These are phyloP conservation scores for Cryptosporidium tyzzeri DNA, from an alignment of 169 alveolate genomes.

Conservation along the genomic window DNA sequence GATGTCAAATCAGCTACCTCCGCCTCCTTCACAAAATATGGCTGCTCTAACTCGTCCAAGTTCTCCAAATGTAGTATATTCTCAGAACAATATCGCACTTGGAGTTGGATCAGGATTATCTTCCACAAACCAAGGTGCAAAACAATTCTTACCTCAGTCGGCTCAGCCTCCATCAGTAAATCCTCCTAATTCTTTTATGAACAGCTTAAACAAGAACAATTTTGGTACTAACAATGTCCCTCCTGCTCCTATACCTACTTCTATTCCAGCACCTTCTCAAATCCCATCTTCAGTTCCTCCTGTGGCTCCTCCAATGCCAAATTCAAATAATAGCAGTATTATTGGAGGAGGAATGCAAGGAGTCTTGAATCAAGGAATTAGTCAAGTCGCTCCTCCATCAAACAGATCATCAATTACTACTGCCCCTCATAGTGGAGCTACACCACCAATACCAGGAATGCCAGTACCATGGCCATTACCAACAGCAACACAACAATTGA, in stretches of 20 bases:
- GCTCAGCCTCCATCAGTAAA: background rate
- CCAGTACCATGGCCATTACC: constrained; percentile 92
- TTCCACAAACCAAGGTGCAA: background rate
- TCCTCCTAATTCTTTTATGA: background rate
- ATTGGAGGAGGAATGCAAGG: constrained; percentile 25
- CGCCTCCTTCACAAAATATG: constrained; percentile 43
- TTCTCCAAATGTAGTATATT: constrained; percentile 21
- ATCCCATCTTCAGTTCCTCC: background rate
- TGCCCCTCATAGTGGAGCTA: constrained; percentile 89
- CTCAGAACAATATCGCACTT: background rate
- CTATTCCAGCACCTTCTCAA: background rate
- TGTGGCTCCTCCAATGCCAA: constrained; percentile 24
- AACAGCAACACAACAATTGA: constrained; percentile 88
- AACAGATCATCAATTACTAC: constrained; percentile 78
- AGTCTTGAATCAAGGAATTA: background rate
- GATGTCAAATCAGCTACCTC: background rate
- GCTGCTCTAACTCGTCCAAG: constrained; percentile 43
- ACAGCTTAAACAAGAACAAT: background rate
- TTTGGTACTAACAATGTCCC: background rate
- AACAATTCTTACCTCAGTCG: background rate
- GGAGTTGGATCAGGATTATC: background rate
- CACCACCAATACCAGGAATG: constrained; percentile 89
- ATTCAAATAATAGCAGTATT: background rate
- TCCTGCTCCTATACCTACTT: background rate
- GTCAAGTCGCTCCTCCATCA: constrained; percentile 3